Evolutionary conservation across 2,329 filamentous ascomycete genomes (phyloP).

Genomic region (Aspergillus luchuensis): DNA sequence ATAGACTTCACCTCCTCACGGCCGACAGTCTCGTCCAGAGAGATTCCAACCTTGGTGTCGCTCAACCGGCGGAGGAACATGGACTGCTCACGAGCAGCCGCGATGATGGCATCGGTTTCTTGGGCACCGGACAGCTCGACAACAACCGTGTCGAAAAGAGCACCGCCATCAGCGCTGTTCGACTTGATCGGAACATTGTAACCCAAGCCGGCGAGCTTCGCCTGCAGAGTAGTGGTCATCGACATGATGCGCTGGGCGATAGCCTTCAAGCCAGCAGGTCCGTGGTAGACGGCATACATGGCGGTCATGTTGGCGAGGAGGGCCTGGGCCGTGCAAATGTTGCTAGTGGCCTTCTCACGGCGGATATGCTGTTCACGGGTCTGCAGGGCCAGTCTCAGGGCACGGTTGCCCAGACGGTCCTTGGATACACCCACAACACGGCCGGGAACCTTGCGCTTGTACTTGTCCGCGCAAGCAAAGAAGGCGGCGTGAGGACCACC

Average conservation of each 20-base stretch:
- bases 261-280: conserved; percentile 75
- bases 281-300: conserved; percentile 93
- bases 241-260: conserved; percentile 79
- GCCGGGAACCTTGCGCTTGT: conserved; percentile 93
- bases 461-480: conserved; percentile 86
- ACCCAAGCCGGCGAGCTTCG: conserved; percentile 63
- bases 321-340: conserved; percentile 94
- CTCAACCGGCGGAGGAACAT: conserved; percentile 67
- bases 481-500: conserved; percentile 97
- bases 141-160: conserved; percentile 79
- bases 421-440: conserved; percentile 89
- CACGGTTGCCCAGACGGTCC: conserved; percentile 78
- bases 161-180: conserved; percentile 57
- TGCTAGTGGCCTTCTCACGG: conserved; percentile 94
- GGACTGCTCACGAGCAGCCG: conserved; percentile 53
- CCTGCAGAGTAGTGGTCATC: conserved; percentile 69
- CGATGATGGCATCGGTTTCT: conserved; percentile 55
- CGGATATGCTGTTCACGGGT: conserved; percentile 96
- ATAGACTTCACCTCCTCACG: conserved; percentile 60
- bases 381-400: conserved; percentile 82
- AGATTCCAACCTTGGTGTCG: conserved; percentile 67
- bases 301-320: conserved; percentile 94
- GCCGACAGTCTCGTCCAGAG: conserved; percentile 73
- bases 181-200: conserved; percentile 63
- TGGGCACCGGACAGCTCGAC: conserved; percentile 59